Percentiles rank a stretch among this genome's conserved stretches.
These are phyloP conservation scores for Cichorium intybus DNA, from an alignment of 140 eudicot species.

Conservation along the genomic window DNA sequence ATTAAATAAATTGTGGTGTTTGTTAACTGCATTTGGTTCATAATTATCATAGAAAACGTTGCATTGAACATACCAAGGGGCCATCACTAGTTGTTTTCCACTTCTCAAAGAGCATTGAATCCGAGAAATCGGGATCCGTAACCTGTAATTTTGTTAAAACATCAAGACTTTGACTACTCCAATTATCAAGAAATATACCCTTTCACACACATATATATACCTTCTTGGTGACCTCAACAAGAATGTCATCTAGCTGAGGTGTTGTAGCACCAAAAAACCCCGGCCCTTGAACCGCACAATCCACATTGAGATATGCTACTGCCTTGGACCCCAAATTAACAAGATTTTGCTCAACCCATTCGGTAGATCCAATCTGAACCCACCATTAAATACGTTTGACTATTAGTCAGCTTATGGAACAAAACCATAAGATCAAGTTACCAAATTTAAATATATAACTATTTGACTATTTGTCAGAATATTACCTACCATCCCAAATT, in stretches of 20 bases:
- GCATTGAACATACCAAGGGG: slow-evolving; percentile 50
- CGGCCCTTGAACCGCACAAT: slow-evolving; percentile 97
- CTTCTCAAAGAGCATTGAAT: slow-evolving; percentile 44
- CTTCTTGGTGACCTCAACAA: slow-evolving; percentile 74
- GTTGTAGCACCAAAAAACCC: slow-evolving; percentile 75
- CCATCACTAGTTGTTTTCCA: slow-evolving; percentile 52
- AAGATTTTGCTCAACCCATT: slow-evolving; percentile 96
- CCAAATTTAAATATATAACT: not conserved
- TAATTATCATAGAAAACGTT: slow-evolving; percentile 2
- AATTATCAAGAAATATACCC: not conserved
- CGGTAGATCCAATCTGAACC: slow-evolving; percentile 90
- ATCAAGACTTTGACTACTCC: slow-evolving; percentile 1
- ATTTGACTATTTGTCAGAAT: slow-evolving; percentile 4
- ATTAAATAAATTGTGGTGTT: not conserved
- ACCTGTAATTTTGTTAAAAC: slow-evolving; percentile 41
- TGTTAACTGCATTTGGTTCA: slow-evolving; percentile 6
- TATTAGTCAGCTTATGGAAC: not conserved
- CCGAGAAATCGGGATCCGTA: slow-evolving; percentile 64
- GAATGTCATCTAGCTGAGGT: slow-evolving; percentile 88
- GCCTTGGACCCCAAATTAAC: slow-evolving; percentile 74
- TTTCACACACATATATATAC: slow-evolving; percentile 29
- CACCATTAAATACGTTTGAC: not conserved
- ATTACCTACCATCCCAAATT: slow-evolving; percentile 98
- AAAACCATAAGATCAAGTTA: not conserved
- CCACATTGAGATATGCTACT: slow-evolving; percentile 90